These are phyloP conservation scores for Hygrocybe coccinea DNA, from an alignment of 768 basidiomycete genomes.

Conservation along the genomic window DNA sequence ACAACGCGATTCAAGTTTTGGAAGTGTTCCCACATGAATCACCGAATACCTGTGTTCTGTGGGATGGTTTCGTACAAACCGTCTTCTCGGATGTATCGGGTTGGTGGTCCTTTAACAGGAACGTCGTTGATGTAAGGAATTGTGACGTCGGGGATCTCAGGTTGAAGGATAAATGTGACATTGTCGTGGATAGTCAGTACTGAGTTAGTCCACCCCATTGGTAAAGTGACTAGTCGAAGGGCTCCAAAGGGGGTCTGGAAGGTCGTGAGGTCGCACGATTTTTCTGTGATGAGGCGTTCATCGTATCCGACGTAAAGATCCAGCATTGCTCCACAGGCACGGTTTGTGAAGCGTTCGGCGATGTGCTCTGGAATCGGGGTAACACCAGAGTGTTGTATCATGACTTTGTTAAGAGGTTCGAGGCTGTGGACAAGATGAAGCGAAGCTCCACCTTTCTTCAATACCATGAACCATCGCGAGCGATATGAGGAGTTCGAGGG, in stretches of 20 bases:
- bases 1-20: too few relatives aligned
- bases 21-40: too few relatives aligned
- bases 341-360: conserved; percentile 32
- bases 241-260: conserved; percentile 36
- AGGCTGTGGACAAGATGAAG: conserved; percentile 35
- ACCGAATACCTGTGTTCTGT: conserved; percentile 24
- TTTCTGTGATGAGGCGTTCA: conserved; percentile 14
- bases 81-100: conserved; percentile 24
- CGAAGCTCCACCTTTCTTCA: conserved; percentile 35
- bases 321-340: conserved; percentile 27
- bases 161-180: conserved; percentile 27
- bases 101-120: conserved; percentile 24
- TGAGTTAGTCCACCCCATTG: conserved; percentile 28
- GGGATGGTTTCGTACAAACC: conserved; percentile 34
- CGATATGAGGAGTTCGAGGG: conserved; percentile 35
- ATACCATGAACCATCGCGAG: conserved; percentile 37
- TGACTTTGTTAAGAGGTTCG: conserved; percentile 35
- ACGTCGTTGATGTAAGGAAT: background rate
- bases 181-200: background rate
- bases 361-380: conserved; percentile 30
- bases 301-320: conserved; percentile 38
- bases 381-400: conserved; percentile 33
- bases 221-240: conserved; percentile 26
- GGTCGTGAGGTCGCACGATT: conserved; percentile 35
- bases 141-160: conserved; percentile 18